These are phyloP conservation scores for Aspergillus ochraceoroseus DNA, from an alignment of 2,329 filamentous ascomycete species.

Conservation along the genomic window DNA sequence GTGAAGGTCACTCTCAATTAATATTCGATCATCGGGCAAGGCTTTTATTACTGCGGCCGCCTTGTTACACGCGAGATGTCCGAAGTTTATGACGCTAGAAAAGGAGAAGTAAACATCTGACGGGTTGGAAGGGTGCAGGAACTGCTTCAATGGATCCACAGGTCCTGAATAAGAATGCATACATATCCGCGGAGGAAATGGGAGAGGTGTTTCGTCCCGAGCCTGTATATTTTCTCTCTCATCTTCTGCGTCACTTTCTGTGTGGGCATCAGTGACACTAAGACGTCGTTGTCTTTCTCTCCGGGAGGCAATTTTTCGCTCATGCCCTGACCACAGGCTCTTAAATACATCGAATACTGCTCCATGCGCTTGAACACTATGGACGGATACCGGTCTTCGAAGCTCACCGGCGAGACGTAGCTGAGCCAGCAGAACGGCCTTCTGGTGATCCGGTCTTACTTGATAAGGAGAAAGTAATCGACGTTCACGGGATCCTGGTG, in stretches of 20 bases:
- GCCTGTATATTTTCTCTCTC: slow-evolving; percentile 14
- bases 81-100: slow-evolving; percentile 75
- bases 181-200: slow-evolving; percentile 83
- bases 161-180: slow-evolving; percentile 89
- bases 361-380: slow-evolving; percentile 61
- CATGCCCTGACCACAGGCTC: slow-evolving; percentile 55
- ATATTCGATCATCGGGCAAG: slow-evolving; percentile 70
- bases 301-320: slow-evolving; percentile 49
- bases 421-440: slow-evolving; percentile 53
- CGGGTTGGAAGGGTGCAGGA: slow-evolving; percentile 67
- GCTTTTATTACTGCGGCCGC: slow-evolving; percentile 63
- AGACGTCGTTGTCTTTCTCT: slow-evolving; percentile 40
- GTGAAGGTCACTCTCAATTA: slow-evolving; percentile 89
- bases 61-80: slow-evolving; percentile 50
- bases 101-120: slow-evolving; percentile 82
- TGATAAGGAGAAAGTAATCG: slow-evolving; percentile 54
- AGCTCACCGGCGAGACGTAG: slow-evolving; percentile 56
- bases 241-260: slow-evolving; percentile 29
- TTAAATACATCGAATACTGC: slow-evolving; percentile 53
- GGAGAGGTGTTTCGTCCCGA: slow-evolving; percentile 41
- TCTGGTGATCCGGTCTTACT: slow-evolving; percentile 56
- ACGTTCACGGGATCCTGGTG: slow-evolving; percentile 58
- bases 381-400: slow-evolving; percentile 54
- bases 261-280: slow-evolving; percentile 32
- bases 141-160: slow-evolving; percentile 69